Evolutionary conservation across 768 basidiomycete species (phyloP).

Genomic region (Collybia sordida): DNA sequence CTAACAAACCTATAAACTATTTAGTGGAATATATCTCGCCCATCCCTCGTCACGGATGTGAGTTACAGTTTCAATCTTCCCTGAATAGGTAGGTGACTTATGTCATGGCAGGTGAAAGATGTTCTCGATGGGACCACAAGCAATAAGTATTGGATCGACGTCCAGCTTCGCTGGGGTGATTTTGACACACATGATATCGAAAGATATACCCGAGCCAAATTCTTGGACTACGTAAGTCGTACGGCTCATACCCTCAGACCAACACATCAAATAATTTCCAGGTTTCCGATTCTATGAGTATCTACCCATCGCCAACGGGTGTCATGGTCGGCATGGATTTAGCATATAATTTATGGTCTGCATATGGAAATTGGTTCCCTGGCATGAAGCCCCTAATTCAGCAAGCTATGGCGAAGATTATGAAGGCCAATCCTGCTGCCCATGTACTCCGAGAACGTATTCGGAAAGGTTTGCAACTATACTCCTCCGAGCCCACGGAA

Average conservation of each 20-base stretch:
- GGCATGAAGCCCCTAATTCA: constrained; percentile 97
- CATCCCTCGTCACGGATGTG: constrained; percentile 92
- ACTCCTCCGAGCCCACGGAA: constrained; percentile 98
- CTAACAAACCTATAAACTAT: constrained; percentile 11
- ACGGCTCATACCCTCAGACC: neutral
- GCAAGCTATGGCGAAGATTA: constrained; percentile 99
- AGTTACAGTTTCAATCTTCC: constrained; percentile 20
- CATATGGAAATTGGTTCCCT: constrained; percentile 99
- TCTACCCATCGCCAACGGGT: constrained; percentile 98
- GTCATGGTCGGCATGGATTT: constrained; percentile 99
- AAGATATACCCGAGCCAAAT: constrained; percentile 97
- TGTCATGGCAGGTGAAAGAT: constrained; percentile 71
- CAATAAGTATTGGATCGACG: constrained; percentile 98
- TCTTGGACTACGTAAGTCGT: constrained; percentile 86
- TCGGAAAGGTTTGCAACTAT: constrained; percentile 95
- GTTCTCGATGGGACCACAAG: constrained; percentile 96
- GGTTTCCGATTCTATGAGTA: constrained; percentile 97
- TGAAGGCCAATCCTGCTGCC: constrained; percentile 98
- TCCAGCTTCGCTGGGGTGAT: constrained; percentile 95
- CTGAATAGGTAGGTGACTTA: constrained; percentile 2
- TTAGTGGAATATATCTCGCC: constrained; percentile 96
- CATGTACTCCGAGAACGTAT: constrained; percentile 99
- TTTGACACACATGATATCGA: constrained; percentile 99
- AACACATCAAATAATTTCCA: constrained; percentile 21
- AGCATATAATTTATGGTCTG: constrained; percentile 98